Percentiles rank a stretch among this genome's conserved stretches.
These are phyloP conservation scores for Globisporangium ultimum DNA, from an alignment of 352 stramenopile genomes.

Conservation along the genomic window DNA sequence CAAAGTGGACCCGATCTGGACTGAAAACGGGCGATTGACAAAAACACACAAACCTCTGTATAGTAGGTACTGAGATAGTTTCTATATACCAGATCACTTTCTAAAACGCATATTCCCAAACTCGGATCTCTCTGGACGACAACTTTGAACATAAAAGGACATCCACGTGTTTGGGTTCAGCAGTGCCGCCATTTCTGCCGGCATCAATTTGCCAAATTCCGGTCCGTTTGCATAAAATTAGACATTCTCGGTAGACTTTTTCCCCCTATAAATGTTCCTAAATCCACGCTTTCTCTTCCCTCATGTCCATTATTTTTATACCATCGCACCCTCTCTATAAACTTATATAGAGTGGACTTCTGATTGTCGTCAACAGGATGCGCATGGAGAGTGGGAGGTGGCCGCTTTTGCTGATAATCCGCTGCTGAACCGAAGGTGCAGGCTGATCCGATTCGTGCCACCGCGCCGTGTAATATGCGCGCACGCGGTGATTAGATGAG, in stretches of 20 bases:
- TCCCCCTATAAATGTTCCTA: no score
- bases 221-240: no score
- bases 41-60: not conserved
- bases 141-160: not conserved
- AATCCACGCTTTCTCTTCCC: no score
- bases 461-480: not conserved
- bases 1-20: not conserved
- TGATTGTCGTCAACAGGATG: not conserved
- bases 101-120: not conserved
- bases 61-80: no score
- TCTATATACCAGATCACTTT: no score
- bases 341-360: not conserved
- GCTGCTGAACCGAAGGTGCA: not conserved
- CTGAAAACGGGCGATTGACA: not conserved
- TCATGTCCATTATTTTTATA: no score
- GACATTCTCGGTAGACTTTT: no score
- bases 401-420: conserved; percentile 2
- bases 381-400: not conserved
- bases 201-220: no score
- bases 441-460: no score
- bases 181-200: no score
- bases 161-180: no score
- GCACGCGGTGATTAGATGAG: no score
- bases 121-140: not conserved
- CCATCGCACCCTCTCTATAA: not conserved